Percentiles rank a stretch among this genome's conserved stretches.
Conservation (phyloP, 345 rosid species). For the Aquilaria malaccensis region DNA sequence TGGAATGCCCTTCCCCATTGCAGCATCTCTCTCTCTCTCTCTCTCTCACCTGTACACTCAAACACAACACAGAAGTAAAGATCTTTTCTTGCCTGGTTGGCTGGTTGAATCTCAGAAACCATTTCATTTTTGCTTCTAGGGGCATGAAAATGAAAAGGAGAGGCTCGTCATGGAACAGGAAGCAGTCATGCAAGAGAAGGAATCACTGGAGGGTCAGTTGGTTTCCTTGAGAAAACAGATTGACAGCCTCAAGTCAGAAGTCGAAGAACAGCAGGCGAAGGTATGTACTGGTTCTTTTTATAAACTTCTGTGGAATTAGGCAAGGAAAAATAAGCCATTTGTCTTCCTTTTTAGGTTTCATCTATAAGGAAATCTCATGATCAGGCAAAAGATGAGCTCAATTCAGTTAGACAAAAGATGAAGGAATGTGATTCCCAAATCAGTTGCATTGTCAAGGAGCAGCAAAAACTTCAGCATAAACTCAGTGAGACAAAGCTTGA, state of each 20-base stretch:
- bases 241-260: constrained; percentile 47
- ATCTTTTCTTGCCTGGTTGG: too few species aligned
- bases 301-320: not conserved
- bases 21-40: too few species aligned
- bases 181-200: constrained; percentile 55
- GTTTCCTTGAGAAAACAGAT: constrained; percentile 54
- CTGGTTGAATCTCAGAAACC: too few species aligned
- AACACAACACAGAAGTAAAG: too few species aligned
- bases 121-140: constrained; percentile 25
- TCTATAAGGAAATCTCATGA: constrained; percentile 46
- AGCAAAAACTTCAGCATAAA: constrained; percentile 63
- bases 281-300: constrained; percentile 28
- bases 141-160: constrained; percentile 72
- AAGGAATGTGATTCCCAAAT: constrained; percentile 92
- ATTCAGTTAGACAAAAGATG: constrained; percentile 62
- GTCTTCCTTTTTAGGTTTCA: constrained; percentile 49
- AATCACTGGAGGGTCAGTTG: constrained; percentile 74
- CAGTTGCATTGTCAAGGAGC: constrained; percentile 54
- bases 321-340: constrained; percentile 9
- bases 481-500: constrained; percentile 73
- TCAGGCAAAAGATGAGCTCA: constrained; percentile 60
- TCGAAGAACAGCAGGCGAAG: constrained; percentile 63
- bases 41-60: too few species aligned
- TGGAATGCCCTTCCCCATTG: too few species aligned
- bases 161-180: constrained; percentile 81